Conservation (phyloP, 768 basidiomycete genomes). For the Rhizopogon rudus region DNA sequence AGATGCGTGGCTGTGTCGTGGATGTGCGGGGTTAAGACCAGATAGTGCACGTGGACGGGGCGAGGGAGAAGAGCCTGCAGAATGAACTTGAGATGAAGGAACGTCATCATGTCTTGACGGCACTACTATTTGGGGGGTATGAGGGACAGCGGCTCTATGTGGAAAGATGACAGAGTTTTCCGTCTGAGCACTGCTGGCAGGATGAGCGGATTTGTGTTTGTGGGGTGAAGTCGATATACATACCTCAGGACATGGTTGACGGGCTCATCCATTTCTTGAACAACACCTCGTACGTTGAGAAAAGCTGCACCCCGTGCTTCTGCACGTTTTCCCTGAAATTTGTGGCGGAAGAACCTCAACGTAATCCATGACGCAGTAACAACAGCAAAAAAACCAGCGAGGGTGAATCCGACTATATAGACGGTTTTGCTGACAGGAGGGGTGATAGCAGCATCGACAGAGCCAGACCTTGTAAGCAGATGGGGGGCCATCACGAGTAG, state of each 20-base stretch:
- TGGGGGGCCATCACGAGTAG: slow-evolving; percentile 15
- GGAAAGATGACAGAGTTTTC: slow-evolving; percentile 50
- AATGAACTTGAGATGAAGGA: slow-evolving; percentile 34
- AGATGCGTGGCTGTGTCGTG: slow-evolving; percentile 29
- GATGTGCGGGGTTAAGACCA: slow-evolving; percentile 13
- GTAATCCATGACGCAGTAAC: slow-evolving; percentile 38
- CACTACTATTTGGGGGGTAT: slow-evolving; percentile 34
- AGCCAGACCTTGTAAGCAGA: slow-evolving; percentile 9
- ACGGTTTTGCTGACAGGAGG: slow-evolving; percentile 21
- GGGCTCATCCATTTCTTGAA: slow-evolving; percentile 5
- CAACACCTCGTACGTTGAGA: slow-evolving; percentile 17
- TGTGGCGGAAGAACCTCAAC: slow-evolving; percentile 38
- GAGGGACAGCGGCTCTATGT: slow-evolving; percentile 35
- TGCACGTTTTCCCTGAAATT: slow-evolving; percentile 30
- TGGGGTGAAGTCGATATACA: neutral
- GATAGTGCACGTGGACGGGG: slow-evolving; percentile 12
- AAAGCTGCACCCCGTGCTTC: slow-evolving; percentile 37
- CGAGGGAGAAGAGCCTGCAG: slow-evolving; percentile 10
- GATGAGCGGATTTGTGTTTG: neutral
- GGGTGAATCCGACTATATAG: slow-evolving; percentile 47
- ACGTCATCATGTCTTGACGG: slow-evolving; percentile 39
- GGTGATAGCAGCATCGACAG: neutral
- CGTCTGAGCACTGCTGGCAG: slow-evolving; percentile 40
- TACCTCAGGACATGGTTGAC: slow-evolving; percentile 10
- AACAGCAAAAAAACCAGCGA: slow-evolving; percentile 38